These are phyloP conservation scores for Penicillium italicum DNA, from an alignment of 2,329 filamentous ascomycete species.

Conservation along the genomic window DNA sequence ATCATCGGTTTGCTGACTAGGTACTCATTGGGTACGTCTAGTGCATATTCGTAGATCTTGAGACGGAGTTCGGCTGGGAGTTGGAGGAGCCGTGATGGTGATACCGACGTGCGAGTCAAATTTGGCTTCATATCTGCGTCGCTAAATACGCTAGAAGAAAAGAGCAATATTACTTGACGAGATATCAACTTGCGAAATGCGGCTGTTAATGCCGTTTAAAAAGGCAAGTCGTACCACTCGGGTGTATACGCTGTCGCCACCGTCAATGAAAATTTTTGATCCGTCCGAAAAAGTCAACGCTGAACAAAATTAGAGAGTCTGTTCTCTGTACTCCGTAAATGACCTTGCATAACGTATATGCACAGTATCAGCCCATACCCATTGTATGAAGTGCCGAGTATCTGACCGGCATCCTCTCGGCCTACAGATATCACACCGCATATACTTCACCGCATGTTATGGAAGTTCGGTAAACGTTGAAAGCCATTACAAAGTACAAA, in stretches of 20 bases:
- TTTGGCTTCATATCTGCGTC: not conserved
- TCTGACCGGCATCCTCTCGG: not conserved
- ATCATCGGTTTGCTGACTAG: constrained; percentile 31
- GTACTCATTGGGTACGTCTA: constrained; percentile 32
- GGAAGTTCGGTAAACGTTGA: not conserved
- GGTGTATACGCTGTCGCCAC: constrained; percentile 2
- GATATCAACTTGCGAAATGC: not conserved
- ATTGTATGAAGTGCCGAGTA: not conserved
- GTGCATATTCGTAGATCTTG: constrained; percentile 35
- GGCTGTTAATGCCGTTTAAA: not conserved
- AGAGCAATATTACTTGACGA: not conserved
- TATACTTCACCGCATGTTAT: not conserved
- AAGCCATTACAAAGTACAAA: too few relatives aligned
- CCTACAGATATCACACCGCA: not conserved
- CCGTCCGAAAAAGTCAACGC: not conserved
- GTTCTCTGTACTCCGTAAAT: not conserved
- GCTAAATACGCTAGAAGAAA: not conserved
- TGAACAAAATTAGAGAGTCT: not conserved
- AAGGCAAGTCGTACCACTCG: constrained; percentile 1
- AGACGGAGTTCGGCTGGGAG: constrained; percentile 34
- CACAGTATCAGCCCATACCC: constrained; percentile 2
- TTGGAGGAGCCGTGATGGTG: constrained; percentile 22
- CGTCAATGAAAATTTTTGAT: constrained; percentile 1
- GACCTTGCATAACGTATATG: not conserved
- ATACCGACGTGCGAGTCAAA: not conserved